Conservation (phyloP, 2,329 filamentous ascomycete species). For the Ceratocystis alfenasii region DNA sequence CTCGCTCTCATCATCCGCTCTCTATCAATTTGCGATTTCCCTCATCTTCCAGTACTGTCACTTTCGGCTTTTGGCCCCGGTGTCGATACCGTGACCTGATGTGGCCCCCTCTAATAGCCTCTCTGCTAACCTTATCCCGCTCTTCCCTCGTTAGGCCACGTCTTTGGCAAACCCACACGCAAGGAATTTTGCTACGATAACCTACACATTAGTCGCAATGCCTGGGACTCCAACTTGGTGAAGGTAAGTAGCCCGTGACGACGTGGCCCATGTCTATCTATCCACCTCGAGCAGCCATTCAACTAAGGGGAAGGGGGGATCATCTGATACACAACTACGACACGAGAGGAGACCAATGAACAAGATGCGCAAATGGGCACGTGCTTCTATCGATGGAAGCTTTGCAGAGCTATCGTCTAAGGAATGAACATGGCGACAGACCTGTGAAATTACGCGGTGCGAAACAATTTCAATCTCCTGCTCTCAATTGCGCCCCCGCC, state of each 20-base stretch:
- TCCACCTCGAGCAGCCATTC: not conserved
- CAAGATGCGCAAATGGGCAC: not conserved
- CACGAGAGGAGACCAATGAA: not conserved
- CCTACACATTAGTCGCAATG: conserved; percentile 91
- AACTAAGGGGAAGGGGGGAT: not conserved
- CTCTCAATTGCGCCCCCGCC: no score
- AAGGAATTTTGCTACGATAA: conserved; percentile 99
- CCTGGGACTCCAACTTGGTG: conserved; percentile 97
- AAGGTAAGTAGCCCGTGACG: conserved; percentile 51
- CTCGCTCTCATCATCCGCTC: not conserved
- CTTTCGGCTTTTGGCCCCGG: not conserved
- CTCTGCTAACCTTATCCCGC: conserved; percentile 25
- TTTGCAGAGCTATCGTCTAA: no score
- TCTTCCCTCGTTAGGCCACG: conserved; percentile 57
- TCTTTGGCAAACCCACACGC: conserved; percentile 89
- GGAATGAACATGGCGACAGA: no score
- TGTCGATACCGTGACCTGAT: not conserved
- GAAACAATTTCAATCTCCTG: no score
- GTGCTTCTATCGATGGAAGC: not conserved
- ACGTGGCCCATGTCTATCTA: no score
- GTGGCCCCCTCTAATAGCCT: not conserved
- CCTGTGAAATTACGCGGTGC: no score
- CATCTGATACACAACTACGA: not conserved
- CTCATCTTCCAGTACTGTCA: not conserved
- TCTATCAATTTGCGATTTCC: conserved; percentile 18